Evolutionary conservation across 2,329 filamentous ascomycete genomes (phyloP).

Genomic region (Sarocladium oryzae): DNA sequence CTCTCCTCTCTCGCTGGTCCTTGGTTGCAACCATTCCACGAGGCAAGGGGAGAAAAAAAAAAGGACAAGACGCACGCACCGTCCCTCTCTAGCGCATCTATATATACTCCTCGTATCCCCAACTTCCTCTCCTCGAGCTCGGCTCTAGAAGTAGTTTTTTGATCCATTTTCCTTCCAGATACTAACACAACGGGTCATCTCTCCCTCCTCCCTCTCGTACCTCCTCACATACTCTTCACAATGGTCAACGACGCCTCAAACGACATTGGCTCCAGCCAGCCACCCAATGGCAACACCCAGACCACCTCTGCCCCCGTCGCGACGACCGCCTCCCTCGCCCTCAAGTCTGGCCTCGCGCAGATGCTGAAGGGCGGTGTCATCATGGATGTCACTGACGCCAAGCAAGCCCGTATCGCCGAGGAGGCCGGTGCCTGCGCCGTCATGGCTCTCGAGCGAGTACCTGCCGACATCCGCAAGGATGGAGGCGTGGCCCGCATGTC

Average conservation of each 20-base stretch:
- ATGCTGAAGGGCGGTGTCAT: slow-evolving; percentile 99
- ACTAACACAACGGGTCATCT: no score
- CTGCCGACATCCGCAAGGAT: slow-evolving; percentile 86
- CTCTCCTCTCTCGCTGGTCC: no score
- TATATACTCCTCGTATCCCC: neutral
- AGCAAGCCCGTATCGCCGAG: slow-evolving; percentile 93
- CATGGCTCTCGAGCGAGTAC: slow-evolving; percentile 97
- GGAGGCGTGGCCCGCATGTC: slow-evolving; percentile 97
- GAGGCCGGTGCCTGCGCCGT: slow-evolving; percentile 93
- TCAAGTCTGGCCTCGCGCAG: slow-evolving; percentile 92
- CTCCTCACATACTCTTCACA: slow-evolving; percentile 10
- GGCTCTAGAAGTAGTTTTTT: neutral
- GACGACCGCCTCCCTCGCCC: slow-evolving; percentile 56
- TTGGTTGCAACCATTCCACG: no score
- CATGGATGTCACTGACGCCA: slow-evolving; percentile 95
- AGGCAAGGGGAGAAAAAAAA: no score
- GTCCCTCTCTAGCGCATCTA: neutral
- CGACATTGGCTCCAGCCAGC: slow-evolving; percentile 1
- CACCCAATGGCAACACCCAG: slow-evolving; percentile 10
- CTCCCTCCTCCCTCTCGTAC: neutral
- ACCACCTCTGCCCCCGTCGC: slow-evolving; percentile 20
- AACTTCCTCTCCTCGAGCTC: neutral
- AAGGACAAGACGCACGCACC: no score
- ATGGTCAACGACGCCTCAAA: slow-evolving; percentile 28
- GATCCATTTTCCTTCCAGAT: neutral